Evolutionary conservation across 345 rosid genomes (phyloP), one percentile per base, ranked within the genome.

Genomic region (Citrus sp.): DNA sequence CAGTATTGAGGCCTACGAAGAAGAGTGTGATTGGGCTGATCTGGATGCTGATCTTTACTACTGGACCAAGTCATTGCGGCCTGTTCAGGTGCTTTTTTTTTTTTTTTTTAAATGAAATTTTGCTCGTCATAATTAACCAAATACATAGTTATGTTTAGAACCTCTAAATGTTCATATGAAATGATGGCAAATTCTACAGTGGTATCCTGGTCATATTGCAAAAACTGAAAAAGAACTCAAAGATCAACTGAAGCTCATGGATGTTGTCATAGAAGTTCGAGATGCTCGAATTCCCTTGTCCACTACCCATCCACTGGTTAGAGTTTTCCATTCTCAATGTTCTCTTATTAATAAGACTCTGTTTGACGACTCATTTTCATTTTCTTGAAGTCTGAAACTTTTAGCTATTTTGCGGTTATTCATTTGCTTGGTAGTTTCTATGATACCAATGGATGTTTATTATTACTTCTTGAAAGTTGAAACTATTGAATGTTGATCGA

Each of bases 131-230:
- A 1, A 28, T 28, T 6, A 10, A 24, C n/a, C 61, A 73, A 54
- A 9, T 42, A 10, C 32, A 9, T 42, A 18, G 32, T 68, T 46
- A 30, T 67, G 28, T 54, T 64, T 59, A 12, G 68, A 12, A 67
- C 19, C 6, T 40, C 21, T 0, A 5, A 63, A 25, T 58, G 19
- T 28, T 73, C 67, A 27, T 16, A 56, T 62, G 37, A 64, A 25
- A 68, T 54, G 22, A 1, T 85, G 71, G 77, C 27, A 75, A 46
- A 55, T 55, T 79, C 9, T 27, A 74, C 82, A 92, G 99, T 95
- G 99, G 98, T 95, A 95, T 86, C 99, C 99, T 59, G 99, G 98
- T 77, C 97, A 95, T 76, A 95, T 93, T 78, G 96, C 94, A n/a
- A 95, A 93, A 85, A 87, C 98, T 25, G 98, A 93, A 74, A 95